Base-by-base conservation (phyloP, 305 asterid genomes). In the Plantago lanceolata region DNA sequence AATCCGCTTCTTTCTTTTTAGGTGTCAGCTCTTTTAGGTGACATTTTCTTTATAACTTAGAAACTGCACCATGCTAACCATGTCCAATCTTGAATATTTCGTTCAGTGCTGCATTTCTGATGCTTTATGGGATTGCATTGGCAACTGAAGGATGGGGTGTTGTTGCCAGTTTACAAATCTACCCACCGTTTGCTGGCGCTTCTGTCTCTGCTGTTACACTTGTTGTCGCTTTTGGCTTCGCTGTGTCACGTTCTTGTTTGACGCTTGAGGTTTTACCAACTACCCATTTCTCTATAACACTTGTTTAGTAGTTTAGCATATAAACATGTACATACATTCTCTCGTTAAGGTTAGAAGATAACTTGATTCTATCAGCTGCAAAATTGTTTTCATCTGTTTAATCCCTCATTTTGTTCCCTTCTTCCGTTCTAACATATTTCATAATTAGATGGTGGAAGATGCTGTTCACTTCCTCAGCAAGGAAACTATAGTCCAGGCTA, bases 101-200 rank as follows among this genome's bases (percentile, higher is more conserved):
- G 43, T 67, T 18, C 87, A 94, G 99, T 78, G 95, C 94, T 76
- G 97, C 99, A 66, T 94, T 94, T 80, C 93, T 94, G 78, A 71
- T 94, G 86, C 97, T 94, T 61, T 94, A 90, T 57, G 99, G 95
- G 68, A 78, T 94, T 67, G 99, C 96, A 40, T 77, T 94, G 85
- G 99, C 99, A 61, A 82, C 57, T 68, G 99, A 94, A 86, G 97
- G 99, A 60, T 94, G 99, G 99, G 99, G 99, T 51, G 99, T 94
- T 48, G 99, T 94, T 57, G 99, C 99, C 68, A 94, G 99, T 72
- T 88, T 94, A 87, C 88, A 86, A 69, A 88, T 94, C 53, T 86
- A 90, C 81, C 97, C 97, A 48, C 97, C 99, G n/a, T 94, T 94
- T 74, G 96, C 94, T 73, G 99, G 99, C 67, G 99, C 99, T 54